Percentiles rank a stretch among this genome's conserved stretches.
phyloP scores from a whole-genome alignment of 495 filamentous ascomycete species.

The Sordaria brevicollis region DNA sequence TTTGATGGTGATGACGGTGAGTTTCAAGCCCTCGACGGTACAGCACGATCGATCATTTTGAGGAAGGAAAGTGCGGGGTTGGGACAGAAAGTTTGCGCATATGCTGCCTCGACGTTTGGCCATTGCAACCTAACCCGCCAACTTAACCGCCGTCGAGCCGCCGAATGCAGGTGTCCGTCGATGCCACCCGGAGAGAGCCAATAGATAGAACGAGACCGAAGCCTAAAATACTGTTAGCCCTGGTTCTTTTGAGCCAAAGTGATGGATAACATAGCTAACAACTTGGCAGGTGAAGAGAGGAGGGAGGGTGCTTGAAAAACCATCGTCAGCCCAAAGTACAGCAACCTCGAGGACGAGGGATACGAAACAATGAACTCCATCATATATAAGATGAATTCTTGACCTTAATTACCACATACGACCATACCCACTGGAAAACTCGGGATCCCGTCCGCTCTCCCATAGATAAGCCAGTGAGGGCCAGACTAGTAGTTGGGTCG shows the following conservation, averaged over 20 bases:
- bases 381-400: too few species aligned
- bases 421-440: conserved; percentile 34
- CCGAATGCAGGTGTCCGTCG: not conserved
- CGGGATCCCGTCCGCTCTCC: conserved; percentile 43
- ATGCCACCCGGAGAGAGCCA: not conserved
- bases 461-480: conserved; percentile 27
- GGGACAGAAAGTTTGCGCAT: not conserved
- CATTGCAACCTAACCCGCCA: not conserved
- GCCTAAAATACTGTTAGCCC: too few species aligned
- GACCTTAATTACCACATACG: conserved; percentile 28
- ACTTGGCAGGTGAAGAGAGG: too few species aligned
- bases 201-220: not conserved
- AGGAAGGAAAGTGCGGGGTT: not conserved
- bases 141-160: too few species aligned
- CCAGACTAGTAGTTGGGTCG: conserved; percentile 38
- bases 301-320: too few species aligned
- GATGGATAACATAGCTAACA: not conserved
- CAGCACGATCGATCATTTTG: not conserved
- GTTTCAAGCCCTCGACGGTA: not conserved
- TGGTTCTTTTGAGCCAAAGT: not conserved
- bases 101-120: not conserved
- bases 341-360: too few species aligned
- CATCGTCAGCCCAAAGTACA: too few species aligned
- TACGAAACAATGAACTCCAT: too few species aligned
- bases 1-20: too few species aligned